Evolutionary conservation across 331 rosid species (phyloP), one percentile per base, ranked within the genome.

Genomic region (Phaseolus coccineus): DNA sequence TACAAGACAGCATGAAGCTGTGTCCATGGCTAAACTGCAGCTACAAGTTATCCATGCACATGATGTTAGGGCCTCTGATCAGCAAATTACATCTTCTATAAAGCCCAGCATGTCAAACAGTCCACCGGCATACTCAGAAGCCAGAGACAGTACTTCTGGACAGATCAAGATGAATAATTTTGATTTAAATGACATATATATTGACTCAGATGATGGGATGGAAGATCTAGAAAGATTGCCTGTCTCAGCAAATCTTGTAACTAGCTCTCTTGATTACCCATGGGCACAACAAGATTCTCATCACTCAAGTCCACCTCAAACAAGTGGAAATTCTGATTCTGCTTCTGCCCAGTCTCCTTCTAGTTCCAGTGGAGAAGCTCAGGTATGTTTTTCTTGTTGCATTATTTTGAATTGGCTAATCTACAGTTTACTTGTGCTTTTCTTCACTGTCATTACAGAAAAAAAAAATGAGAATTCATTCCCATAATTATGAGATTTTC

Each of bases 281-380:
- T 87, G 93, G 93, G 74, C 80, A 31, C 97, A 83, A 74, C 92
- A 71, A 62, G 94, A 84, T 73, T 94, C 91, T 71, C 97, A 87
- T 71, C 97, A 92, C 87, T 94, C 97, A 55, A 92, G 98, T 81
- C 97, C 97, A 35, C 96, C 98, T 80, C 97, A 90, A 84, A 88
- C 96, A 65, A 94, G 97, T 94, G 87, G 97, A 79, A 90, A 89
- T 82, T 94, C 98, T 71, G 97, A 93, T 85, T 93, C 97, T 80
- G 92, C 90, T 28, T 89, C 94, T 87, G 88, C 97, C 8, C 98
- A 85, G 77, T 95, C 98, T 63, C 97, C 98, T 74, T 84, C 97
- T 78, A 92, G 97, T 84, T 94, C 94, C 51, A 88, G 87, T 72
- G 98, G 98, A 87, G 98, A 94, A 80, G 90, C 91, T 66, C 89